Conservation (phyloP, 257 asterid species). For the Nyctanthes arbortristis region DNA sequence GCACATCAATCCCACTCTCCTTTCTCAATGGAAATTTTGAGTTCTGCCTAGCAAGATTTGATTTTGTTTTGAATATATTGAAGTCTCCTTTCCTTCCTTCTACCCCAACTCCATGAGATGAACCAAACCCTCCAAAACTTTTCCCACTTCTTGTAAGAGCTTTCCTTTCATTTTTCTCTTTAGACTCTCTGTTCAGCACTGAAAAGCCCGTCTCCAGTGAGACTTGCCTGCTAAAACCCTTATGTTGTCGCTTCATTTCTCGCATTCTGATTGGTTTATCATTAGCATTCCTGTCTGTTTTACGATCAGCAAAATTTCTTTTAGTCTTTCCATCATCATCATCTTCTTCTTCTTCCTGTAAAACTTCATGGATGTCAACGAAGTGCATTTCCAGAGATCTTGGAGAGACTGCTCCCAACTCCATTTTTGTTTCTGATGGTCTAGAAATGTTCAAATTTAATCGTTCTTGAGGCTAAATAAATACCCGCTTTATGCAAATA, state of each 20-base stretch:
- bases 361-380: slow-evolving; percentile 68
- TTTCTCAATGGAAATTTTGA: slow-evolving; percentile 53
- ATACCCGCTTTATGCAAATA: background rate
- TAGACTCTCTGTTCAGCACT: slow-evolving; percentile 48
- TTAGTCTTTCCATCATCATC: slow-evolving; percentile 26
- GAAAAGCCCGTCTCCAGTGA: slow-evolving; percentile 88
- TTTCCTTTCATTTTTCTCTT: slow-evolving; percentile 32
- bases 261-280: slow-evolving; percentile 22
- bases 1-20: slow-evolving; percentile 50
- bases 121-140: slow-evolving; percentile 73
- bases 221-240: slow-evolving; percentile 67
- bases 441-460: background rate
- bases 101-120: slow-evolving; percentile 27
- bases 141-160: slow-evolving; percentile 69
- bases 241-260: slow-evolving; percentile 37
- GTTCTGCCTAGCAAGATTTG: slow-evolving; percentile 55
- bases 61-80: slow-evolving; percentile 63
- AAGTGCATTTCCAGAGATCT: slow-evolving; percentile 44
- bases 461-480: background rate
- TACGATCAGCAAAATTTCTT: slow-evolving; percentile 17
- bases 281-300: slow-evolving; percentile 27
- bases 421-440: slow-evolving; percentile 32
- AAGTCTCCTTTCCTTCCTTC: slow-evolving; percentile 66
- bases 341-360: slow-evolving; percentile 53
- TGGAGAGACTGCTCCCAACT: slow-evolving; percentile 43